phyloP scores from a whole-genome alignment of 441 rosid species.

The Dalechampia spathulata region DNA sequence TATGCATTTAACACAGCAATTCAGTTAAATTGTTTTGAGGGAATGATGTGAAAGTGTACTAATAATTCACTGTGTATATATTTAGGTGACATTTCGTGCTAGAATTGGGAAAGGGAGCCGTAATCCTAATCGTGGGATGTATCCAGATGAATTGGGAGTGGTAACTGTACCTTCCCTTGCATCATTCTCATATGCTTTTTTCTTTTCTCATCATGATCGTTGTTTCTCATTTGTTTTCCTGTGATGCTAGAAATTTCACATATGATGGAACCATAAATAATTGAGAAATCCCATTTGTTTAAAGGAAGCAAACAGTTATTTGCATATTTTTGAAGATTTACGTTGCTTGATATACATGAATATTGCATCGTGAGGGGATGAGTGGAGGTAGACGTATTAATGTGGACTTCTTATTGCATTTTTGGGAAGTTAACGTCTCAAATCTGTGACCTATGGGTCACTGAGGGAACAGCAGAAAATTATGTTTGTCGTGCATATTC shows the following conservation, averaged over 20 bases:
- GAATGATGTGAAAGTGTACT: slow-evolving; percentile 6
- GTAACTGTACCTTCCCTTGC: slow-evolving; percentile 34
- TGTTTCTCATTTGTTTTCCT: slow-evolving; percentile 1
- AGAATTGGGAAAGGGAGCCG: slow-evolving; percentile 69
- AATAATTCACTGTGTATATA: slow-evolving; percentile 14
- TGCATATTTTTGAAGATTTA: too few species aligned
- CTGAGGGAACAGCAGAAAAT: too few species aligned
- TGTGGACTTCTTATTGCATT: too few species aligned
- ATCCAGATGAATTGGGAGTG: slow-evolving; percentile 91
- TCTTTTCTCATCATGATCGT: background rate
- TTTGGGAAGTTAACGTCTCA: too few species aligned
- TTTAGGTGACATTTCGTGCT: slow-evolving; percentile 94
- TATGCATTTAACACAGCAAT: slow-evolving; percentile 17
- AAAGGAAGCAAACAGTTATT: slow-evolving; percentile 3
- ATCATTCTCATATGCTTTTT: background rate
- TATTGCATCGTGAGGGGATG: too few species aligned
- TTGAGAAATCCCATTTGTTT: background rate
- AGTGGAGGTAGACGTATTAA: too few species aligned
- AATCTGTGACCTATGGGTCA: too few species aligned
- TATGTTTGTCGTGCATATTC: too few species aligned
- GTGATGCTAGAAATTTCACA: background rate
- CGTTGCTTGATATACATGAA: too few species aligned
- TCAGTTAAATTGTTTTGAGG: background rate
- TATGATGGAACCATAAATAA: background rate
- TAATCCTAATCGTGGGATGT: slow-evolving; percentile 50